These are phyloP conservation scores for Houttuynia cordata DNA, from an alignment of 164 flowering plant species.

Conservation along the genomic window DNA sequence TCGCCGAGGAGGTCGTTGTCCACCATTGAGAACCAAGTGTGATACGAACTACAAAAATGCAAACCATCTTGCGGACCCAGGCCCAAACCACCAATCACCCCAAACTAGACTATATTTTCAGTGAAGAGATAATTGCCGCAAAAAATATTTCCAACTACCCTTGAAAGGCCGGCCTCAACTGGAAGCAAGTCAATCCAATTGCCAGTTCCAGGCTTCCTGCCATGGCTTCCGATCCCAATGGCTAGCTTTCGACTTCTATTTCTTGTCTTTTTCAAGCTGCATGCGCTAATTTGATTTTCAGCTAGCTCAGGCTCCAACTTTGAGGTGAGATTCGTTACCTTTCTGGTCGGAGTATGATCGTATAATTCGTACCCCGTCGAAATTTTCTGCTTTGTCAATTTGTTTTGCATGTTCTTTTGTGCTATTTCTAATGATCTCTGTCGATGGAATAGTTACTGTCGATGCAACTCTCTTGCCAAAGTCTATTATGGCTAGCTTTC, in stretches of 20 bases:
- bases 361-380: background rate
- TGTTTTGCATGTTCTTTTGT: background rate
- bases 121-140: too few relatives aligned
- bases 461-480: constrained; percentile 57
- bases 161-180: too few relatives aligned
- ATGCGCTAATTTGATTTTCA: background rate
- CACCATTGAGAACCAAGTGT: too few relatives aligned
- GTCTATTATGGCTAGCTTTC: constrained; percentile 30
- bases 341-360: background rate
- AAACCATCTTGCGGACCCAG: too few relatives aligned
- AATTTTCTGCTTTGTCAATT: background rate
- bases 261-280: background rate
- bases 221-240: constrained; percentile 7
- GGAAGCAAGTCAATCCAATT: background rate
- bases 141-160: background rate
- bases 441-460: constrained; percentile 40
- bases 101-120: too few relatives aligned
- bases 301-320: too few relatives aligned
- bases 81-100: too few relatives aligned
- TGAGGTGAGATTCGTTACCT: too few relatives aligned
- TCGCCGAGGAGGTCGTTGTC: too few relatives aligned
- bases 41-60: too few relatives aligned
- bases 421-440: background rate
- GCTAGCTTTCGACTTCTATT: background rate
- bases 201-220: background rate